These are phyloP conservation scores for Phialophora chinensis DNA, from an alignment of 2,329 filamentous ascomycete genomes.

Conservation along the genomic window DNA sequence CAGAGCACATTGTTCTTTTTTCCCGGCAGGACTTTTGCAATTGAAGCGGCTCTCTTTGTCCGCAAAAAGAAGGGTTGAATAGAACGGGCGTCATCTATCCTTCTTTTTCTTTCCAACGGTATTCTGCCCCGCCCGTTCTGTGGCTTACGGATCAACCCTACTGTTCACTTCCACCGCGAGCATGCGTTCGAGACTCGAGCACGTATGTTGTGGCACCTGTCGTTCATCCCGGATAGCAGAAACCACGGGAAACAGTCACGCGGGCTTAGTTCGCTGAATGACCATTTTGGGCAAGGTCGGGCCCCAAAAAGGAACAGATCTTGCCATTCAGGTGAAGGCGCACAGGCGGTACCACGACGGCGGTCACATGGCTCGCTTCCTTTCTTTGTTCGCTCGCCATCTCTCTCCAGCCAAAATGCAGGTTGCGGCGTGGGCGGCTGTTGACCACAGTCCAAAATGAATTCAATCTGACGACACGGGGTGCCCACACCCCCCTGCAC, in stretches of 20 bases:
- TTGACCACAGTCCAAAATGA: conserved; percentile 2
- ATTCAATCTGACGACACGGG: conserved; percentile 8
- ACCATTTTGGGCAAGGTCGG: conserved; percentile 9
- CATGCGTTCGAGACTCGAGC: conserved; percentile 1
- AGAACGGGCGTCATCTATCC: conserved; percentile 10
- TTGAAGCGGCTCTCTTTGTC: conserved; percentile 10
- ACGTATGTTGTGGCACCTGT: neutral
- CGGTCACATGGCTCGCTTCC: conserved; percentile 4
- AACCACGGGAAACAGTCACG: conserved; percentile 9
- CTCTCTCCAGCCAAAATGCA: conserved; percentile 8
- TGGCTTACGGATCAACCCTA: neutral
- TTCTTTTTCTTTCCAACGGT: conserved; percentile 8
- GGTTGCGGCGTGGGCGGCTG: neutral
- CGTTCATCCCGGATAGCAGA: conserved; percentile 10
- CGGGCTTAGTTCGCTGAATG: neutral
- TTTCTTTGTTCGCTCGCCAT: neutral
- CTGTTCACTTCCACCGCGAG: neutral
- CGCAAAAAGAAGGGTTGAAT: conserved; percentile 19
- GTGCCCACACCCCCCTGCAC: conserved; percentile 4
- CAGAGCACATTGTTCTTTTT: neutral
- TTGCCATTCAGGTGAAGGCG: conserved; percentile 7
- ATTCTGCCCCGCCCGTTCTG: neutral
- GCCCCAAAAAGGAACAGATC: conserved; percentile 7
- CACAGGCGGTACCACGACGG: conserved; percentile 2
- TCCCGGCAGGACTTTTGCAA: neutral